Evolutionary conservation across 108 stramenopile species (phyloP), one percentile per base, ranked within the genome.

Genomic region (Skeletonema menzelii): DNA sequence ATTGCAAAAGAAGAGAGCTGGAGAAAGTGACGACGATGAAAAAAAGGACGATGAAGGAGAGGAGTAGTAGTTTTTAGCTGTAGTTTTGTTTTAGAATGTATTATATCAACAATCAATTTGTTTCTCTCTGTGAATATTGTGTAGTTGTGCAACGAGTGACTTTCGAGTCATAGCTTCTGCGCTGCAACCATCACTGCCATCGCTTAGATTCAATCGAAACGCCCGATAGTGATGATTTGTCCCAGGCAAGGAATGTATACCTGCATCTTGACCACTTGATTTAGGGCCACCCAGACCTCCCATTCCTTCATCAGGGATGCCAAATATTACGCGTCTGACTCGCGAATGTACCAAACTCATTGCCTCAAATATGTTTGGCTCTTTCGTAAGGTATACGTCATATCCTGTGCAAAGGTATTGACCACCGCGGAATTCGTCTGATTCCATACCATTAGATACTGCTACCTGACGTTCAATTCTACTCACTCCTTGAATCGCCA

Each of bases 151-250:
- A 22, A 53, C 22, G 49, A 53, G 49, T 22, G 49, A 24, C 49
- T 8, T 53, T 22, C 49, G 49, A 22, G 49, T 1, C 22, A 22
- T 19, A 47, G 17, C 46, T 5, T 17, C 46, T 12, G 0, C 35
- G 35, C 0, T 42, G 40, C 40, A 42, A 53, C 22, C n/a, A 53
- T 22, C 22, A 53, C 20, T 53, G 4, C 20, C 49, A 53, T 53
- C 22, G 49, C 49, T 53, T 22, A 53, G 49, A 53, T 75, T 56
- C 22, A 75, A 61, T 44, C 67, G 61, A 64, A 93, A 93, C n/a
- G 84, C 88, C 37, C 93, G 84, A 75, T 83, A 94, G 24, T 75
- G 77, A 80, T 94, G 93, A 67, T 94, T 94, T 22, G 90, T 94
- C 8, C 88, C 87, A n/a, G 90, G 88, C 49, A 94, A 73, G 58